phyloP scores from a whole-genome alignment of 2,329 filamentous ascomycete species.

The Diaporthe vaccinii region DNA sequence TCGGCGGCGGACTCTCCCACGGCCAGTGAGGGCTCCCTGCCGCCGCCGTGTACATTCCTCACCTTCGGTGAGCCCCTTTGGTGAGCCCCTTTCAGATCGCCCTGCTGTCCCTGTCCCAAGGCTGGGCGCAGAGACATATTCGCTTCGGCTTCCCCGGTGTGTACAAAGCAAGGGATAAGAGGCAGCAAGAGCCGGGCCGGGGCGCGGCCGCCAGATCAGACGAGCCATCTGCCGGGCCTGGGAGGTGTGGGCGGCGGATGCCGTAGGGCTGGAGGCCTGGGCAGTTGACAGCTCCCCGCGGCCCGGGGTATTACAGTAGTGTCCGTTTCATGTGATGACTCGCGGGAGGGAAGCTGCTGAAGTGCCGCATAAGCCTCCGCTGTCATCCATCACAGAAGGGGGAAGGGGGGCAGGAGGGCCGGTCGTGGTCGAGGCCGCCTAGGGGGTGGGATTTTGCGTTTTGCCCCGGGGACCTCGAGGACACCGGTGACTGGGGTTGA shows the following conservation, averaged over 20 bases:
- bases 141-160: constrained; percentile 20
- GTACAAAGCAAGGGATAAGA: not conserved
- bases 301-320: not conserved
- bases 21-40: not conserved
- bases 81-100: not conserved
- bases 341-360: not conserved
- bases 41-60: not conserved
- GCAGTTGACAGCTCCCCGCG: not conserved
- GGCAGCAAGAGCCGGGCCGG: not conserved
- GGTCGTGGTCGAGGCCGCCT: not conserved
- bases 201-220: not conserved
- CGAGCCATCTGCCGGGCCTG: constrained; percentile 12
- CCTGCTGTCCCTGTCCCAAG: not conserved
- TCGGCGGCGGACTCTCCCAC: not conserved
- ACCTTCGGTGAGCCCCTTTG: not conserved
- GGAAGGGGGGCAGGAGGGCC: not conserved
- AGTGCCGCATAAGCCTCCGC: constrained; percentile 26
- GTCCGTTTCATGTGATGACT: constrained; percentile 27
- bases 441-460: not conserved
- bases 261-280: constrained; percentile 21
- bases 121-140: not conserved
- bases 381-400: not conserved
- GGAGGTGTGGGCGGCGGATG: not conserved
- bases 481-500: not conserved
- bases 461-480: not conserved